Evolutionary conservation across 2,329 filamentous ascomycete genomes (phyloP).

Genomic region (Thielaviopsis musarum): DNA sequence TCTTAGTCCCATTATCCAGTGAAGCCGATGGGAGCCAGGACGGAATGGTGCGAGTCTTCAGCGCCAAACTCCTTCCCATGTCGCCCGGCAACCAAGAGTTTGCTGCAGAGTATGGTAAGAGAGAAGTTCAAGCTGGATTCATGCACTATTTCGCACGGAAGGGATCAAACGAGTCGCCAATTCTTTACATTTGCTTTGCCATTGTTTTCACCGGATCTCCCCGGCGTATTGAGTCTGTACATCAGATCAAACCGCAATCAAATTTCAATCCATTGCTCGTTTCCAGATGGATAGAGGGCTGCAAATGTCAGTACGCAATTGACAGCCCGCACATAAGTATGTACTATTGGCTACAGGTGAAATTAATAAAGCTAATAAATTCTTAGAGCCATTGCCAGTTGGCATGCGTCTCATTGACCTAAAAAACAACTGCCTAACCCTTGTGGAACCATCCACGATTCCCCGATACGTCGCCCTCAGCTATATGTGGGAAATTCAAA

Average conservation of each 20-base stretch:
- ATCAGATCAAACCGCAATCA: background rate
- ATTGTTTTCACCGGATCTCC: background rate
- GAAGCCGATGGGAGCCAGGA: background rate
- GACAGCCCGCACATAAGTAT: background rate
- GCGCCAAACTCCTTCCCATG: background rate
- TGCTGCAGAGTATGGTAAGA: background rate
- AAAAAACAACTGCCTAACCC: background rate
- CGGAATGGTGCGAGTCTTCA: background rate
- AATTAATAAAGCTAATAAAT: background rate
- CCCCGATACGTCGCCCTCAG: background rate
- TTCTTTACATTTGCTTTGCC: background rate
- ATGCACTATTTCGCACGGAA: background rate
- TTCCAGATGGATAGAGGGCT: background rate
- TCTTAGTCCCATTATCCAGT: background rate
- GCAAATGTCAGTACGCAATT: background rate
- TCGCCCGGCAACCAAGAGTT: background rate
- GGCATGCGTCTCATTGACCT: background rate
- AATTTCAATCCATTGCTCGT: background rate
- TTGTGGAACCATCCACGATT: background rate
- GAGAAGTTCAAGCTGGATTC: background rate
- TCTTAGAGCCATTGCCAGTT: background rate
- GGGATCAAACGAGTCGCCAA: background rate
- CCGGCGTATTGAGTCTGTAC: background rate
- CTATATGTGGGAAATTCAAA: background rate
- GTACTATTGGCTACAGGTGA: too few relatives aligned